These are phyloP conservation scores for Aspergillus persii DNA, from an alignment of 2,329 filamentous ascomycete species.

Conservation along the genomic window DNA sequence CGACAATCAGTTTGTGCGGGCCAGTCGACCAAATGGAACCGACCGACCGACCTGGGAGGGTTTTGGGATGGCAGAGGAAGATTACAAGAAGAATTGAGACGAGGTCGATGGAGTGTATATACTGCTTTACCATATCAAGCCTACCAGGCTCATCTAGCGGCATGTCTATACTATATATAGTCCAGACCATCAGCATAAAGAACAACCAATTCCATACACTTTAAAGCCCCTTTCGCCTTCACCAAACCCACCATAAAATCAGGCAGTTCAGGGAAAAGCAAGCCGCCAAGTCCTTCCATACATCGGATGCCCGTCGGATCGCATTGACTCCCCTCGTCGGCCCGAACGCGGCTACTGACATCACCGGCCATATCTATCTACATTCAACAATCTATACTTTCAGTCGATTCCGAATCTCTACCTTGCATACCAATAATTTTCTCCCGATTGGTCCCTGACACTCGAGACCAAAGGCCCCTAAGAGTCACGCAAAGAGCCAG, in stretches of 20 bases:
- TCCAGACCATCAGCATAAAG: background rate
- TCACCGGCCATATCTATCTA: background rate
- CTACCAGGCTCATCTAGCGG: background rate
- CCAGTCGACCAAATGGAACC: constrained; percentile 52
- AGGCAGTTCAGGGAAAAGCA: background rate
- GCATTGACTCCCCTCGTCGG: background rate
- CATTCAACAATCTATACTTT: background rate
- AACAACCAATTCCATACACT: background rate
- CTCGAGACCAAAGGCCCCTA: background rate
- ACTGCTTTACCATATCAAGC: background rate
- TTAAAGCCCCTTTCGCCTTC: no score
- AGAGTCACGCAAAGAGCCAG: no score
- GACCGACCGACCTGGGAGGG: constrained; percentile 50
- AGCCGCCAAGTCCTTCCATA: background rate
- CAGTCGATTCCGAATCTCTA: no score
- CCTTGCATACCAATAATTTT: background rate
- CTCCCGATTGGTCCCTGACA: background rate
- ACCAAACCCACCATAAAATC: background rate
- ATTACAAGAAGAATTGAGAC: constrained; percentile 24
- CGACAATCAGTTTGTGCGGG: constrained; percentile 49
- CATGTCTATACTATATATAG: background rate
- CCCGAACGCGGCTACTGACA: background rate
- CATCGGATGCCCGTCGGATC: background rate
- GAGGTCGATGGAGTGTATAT: background rate
- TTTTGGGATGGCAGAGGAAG: constrained; percentile 26